Evolutionary conservation across 2,329 filamentous ascomycete genomes (phyloP).

Genomic region (Colletotrichum filicis): DNA sequence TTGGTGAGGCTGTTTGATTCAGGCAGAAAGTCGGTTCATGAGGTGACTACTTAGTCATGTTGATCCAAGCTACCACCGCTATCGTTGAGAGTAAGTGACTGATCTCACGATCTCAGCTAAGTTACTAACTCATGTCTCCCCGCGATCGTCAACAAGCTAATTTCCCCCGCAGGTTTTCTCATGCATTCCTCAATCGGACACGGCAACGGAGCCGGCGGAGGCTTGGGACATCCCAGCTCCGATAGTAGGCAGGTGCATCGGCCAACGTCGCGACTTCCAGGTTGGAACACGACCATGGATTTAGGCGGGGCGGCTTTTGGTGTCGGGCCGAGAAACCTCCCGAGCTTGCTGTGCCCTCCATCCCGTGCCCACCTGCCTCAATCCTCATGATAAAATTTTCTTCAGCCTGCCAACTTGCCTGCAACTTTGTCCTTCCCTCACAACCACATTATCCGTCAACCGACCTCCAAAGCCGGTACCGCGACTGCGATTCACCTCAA

Average conservation of each 20-base stretch:
- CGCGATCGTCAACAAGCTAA: neutral
- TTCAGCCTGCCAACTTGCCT: neutral
- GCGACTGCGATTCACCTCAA: constrained; percentile 1
- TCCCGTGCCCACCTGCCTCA: neutral
- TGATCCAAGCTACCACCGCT: too few relatives aligned
- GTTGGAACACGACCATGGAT: neutral
- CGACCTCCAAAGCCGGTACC: neutral
- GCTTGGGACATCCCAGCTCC: constrained; percentile 5
- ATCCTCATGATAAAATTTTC: constrained; percentile 8
- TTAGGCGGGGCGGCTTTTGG: neutral
- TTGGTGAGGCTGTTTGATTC: neutral
- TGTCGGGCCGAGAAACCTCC: constrained; percentile 28
- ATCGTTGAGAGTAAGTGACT: too few relatives aligned
- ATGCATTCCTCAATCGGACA: neutral
- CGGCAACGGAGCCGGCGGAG: neutral
- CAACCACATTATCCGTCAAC: neutral
- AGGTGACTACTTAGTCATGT: neutral
- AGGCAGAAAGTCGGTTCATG: too few relatives aligned
- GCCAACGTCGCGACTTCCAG: neutral
- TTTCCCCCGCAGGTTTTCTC: neutral
- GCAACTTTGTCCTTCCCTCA: neutral
- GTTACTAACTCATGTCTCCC: neutral
- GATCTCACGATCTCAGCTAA: too few relatives aligned
- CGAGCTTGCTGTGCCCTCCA: constrained; percentile 15
- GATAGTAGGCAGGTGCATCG: neutral